phyloP scores from a whole-genome alignment of 2,329 filamentous ascomycete species.

The Colletotrichum gloeosporioides region DNA sequence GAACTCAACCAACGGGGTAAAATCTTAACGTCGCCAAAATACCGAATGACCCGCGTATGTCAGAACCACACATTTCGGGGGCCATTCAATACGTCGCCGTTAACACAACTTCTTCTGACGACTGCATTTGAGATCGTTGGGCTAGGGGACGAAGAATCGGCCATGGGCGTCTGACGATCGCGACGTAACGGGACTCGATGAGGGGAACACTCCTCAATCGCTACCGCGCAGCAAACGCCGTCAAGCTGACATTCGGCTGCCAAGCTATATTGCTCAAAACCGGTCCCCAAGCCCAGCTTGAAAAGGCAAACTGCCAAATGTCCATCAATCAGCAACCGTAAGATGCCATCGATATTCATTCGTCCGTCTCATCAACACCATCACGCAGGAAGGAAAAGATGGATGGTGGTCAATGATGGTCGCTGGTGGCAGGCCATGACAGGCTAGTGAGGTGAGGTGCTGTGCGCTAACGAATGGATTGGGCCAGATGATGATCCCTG shows the following conservation, averaged over 20 bases:
- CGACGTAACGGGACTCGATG: neutral
- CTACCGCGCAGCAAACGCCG: neutral
- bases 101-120: neutral
- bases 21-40: neutral
- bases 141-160: neutral
- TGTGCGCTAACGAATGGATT: conserved; percentile 13
- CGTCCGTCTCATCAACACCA: neutral
- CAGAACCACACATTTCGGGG: neutral
- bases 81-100: neutral
- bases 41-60: neutral
- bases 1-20: neutral
- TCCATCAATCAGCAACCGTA: neutral
- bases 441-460: neutral
- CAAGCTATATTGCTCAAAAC: neutral
- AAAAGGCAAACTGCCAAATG: neutral
- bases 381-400: neutral
- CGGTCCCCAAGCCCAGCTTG: neutral
- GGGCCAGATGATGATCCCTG: conserved; percentile 17
- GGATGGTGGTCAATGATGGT: conserved; percentile 7
- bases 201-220: neutral
- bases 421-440: neutral
- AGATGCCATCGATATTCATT: neutral
- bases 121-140: neutral
- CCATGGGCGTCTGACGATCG: neutral
- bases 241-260: neutral